Percentiles rank a stretch among this genome's conserved stretches.
Conservation (phyloP, 768 basidiomycete species). For the Gautieria morchelliformis region DNA sequence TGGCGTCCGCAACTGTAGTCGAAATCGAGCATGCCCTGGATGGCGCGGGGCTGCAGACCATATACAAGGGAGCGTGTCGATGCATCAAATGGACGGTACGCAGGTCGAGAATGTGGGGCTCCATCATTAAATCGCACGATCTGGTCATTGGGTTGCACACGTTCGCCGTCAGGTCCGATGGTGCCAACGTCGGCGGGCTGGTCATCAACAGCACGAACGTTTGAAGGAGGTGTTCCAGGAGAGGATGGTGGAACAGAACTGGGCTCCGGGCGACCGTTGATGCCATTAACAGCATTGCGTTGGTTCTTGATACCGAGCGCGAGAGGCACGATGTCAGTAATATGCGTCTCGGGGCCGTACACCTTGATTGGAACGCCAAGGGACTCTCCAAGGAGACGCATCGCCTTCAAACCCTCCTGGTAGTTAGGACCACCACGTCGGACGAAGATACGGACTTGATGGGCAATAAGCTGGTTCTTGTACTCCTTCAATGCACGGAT, state of each 20-base stretch:
- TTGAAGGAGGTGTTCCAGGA: constrained; percentile 35
- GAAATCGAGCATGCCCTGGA: constrained; percentile 98
- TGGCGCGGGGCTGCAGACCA: constrained; percentile 97
- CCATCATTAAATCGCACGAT: constrained; percentile 76
- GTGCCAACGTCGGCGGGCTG: constrained; percentile 45
- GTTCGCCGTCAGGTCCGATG: constrained; percentile 70
- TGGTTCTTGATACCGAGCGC: constrained; percentile 80
- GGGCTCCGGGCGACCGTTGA: constrained; percentile 13
- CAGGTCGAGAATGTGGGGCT: constrained; percentile 44
- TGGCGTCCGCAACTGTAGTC: constrained; percentile 95
- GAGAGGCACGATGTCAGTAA: constrained; percentile 97
- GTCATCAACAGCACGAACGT: constrained; percentile 27
- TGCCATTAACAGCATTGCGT: constrained; percentile 23
- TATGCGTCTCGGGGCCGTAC: constrained; percentile 96
- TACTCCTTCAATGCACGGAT: constrained; percentile 93
- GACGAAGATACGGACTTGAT: constrained; percentile 91
- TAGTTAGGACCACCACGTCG: constrained; percentile 99
- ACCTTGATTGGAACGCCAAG: constrained; percentile 96
- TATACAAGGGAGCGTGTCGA: constrained; percentile 95
- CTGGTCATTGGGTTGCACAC: constrained; percentile 78
- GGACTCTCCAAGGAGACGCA: constrained; percentile 91
- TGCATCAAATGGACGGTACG: constrained; percentile 87
- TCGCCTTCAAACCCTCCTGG: constrained; percentile 97
- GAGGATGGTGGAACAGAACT: constrained; percentile 37
- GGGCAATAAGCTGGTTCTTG: constrained; percentile 73